Evolutionary conservation across 2,329 filamentous ascomycete genomes (phyloP), one percentile per base, ranked within the genome.

Genomic region (Gyromitra esculenta): DNA sequence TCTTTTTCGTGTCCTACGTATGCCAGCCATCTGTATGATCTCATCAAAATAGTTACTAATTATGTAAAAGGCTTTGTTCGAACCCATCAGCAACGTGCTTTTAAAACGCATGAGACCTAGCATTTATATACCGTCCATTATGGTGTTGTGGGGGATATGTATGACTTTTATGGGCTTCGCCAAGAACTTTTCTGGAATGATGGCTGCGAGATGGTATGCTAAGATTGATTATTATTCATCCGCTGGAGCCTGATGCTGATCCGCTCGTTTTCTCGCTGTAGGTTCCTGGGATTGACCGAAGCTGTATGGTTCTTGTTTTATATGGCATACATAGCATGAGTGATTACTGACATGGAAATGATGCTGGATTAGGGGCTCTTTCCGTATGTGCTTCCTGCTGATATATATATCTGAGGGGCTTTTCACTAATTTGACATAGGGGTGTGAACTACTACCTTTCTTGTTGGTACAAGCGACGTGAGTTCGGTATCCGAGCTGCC

Each of bases 1-100:
- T 96, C 80, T 97, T 97, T 85, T 97, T 96, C 84, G 87, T 96
- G 64, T 93, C 91, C 0, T 97, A 97, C 82, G 87, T 92, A 1
- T 79, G 57, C 4, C 21, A 4, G 7, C 21, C 39, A 7, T 50
- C 9, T n/a, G 8, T 13, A 48, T 21, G 18, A 18, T 48, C 7
- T 21, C 13, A 8, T 2, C 18, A 2, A 18, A 8, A 18, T 57
- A 18, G 18, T 35, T 74, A 1, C n/a, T 67, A 13, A 73, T 18
- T 6, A 15, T 8, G 5, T 11, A 31, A 50, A 57, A 77, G 71
- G 56, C 84, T 94, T 43, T 74, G 39, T 94, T 93, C 78, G 93
- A 96, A 82, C 89, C 90, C 0, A 81, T 94, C 56, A 93, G 92
- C 76, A 96, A 97, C 82, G 85, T 95, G 60, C 84, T 97, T 31